Evolutionary conservation across 306 rosid genomes (phyloP).

Genomic region (Lablab purpureus): DNA sequence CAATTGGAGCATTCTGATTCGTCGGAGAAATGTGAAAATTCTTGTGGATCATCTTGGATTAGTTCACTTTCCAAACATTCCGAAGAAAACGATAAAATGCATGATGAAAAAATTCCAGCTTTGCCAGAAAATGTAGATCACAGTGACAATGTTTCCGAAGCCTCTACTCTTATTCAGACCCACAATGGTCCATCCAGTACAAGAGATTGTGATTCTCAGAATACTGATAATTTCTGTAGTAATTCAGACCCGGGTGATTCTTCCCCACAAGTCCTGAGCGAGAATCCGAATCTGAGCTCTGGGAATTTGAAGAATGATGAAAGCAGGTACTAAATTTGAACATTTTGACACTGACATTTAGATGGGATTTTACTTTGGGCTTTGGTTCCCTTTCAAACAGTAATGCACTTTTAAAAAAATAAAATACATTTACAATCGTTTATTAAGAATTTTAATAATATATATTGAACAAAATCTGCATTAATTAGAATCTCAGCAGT

Average conservation of each 20-base stretch:
- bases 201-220: slow-evolving; percentile 52
- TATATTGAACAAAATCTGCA: not conserved
- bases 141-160: slow-evolving; percentile 48
- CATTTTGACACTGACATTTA: slow-evolving; percentile 1
- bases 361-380: not conserved
- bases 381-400: not conserved
- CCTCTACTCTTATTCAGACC: slow-evolving; percentile 36
- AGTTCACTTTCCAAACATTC: slow-evolving; percentile 52
- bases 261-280: slow-evolving; percentile 35
- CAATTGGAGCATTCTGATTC: slow-evolving; percentile 57
- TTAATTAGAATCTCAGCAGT: not conserved
- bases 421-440: not conserved
- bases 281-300: slow-evolving; percentile 41
- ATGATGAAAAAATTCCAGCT: slow-evolving; percentile 38
- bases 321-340: slow-evolving; percentile 57
- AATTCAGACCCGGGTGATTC: slow-evolving; percentile 40
- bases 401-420: not conserved
- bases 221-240: slow-evolving; percentile 36
- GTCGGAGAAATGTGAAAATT: slow-evolving; percentile 58
- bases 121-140: slow-evolving; percentile 38
- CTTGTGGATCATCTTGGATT: slow-evolving; percentile 52
- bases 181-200: slow-evolving; percentile 44
- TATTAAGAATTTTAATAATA: not conserved
- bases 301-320: slow-evolving; percentile 52
- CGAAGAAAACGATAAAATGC: slow-evolving; percentile 50